These are phyloP conservation scores for Anacardium occidentale DNA, from an alignment of 345 rosid species.

Conservation along the genomic window DNA sequence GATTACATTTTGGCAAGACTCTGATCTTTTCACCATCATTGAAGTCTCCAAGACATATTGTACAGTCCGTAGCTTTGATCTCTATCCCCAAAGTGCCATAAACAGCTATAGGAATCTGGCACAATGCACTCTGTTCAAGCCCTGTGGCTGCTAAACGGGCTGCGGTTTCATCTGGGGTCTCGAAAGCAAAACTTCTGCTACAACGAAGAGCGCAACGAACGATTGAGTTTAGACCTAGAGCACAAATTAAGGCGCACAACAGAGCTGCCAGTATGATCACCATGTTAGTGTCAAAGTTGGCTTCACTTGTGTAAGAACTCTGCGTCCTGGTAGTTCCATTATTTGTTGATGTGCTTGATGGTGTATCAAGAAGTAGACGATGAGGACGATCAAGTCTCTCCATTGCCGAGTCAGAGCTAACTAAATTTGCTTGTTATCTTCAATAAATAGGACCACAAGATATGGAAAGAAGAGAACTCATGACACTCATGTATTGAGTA, in stretches of 20 bases:
- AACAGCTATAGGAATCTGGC: slow-evolving; percentile 54
- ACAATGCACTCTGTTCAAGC: slow-evolving; percentile 51
- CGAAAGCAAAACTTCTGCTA: slow-evolving; percentile 45
- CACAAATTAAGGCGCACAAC: slow-evolving; percentile 62
- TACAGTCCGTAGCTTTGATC: slow-evolving; percentile 60
- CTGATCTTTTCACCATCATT: slow-evolving; percentile 62
- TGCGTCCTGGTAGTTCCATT: slow-evolving; percentile 31
- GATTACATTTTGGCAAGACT: slow-evolving; percentile 67
- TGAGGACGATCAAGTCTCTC: slow-evolving; percentile 24
- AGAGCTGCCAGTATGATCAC: slow-evolving; percentile 71
- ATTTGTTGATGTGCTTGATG: slow-evolving; percentile 22
- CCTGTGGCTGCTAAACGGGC: slow-evolving; percentile 44
- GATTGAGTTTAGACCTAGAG: slow-evolving; percentile 59
- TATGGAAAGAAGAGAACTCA: slow-evolving; percentile 37
- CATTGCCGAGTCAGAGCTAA: not conserved
- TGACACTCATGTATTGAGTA: slow-evolving; percentile 19
- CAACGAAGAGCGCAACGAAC: slow-evolving; percentile 67
- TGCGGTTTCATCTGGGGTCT: slow-evolving; percentile 31
- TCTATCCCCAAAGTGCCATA: slow-evolving; percentile 39
- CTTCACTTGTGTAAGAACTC: slow-evolving; percentile 32
- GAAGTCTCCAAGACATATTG: slow-evolving; percentile 73
- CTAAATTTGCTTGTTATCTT: not conserved
- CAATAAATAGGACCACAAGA: slow-evolving; percentile 44
- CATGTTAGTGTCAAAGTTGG: slow-evolving; percentile 72
- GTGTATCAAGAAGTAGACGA: slow-evolving; percentile 40